Conservation (phyloP, 352 stramenopile species). For the Thraustochytrium striatum region DNA sequence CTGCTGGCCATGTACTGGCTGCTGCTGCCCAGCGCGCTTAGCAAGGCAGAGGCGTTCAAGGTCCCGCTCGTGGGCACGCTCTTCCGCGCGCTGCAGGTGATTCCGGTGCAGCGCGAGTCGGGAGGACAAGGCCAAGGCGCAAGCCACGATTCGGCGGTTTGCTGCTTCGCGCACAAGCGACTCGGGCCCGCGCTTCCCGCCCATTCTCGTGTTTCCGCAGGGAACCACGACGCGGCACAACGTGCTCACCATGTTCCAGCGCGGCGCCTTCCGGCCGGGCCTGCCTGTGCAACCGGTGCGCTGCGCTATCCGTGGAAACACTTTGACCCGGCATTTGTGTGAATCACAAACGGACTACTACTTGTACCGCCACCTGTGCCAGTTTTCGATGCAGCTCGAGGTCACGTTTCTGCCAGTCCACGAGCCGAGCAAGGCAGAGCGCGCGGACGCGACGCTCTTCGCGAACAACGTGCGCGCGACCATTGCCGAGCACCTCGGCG, state of each 20-base stretch:
- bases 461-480: constrained; percentile 49
- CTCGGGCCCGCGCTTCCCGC: constrained; percentile 8
- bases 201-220: constrained; percentile 55
- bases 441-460: constrained; percentile 46
- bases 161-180: constrained; percentile 4
- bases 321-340: too few species aligned
- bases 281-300: constrained; percentile 52
- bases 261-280: constrained; percentile 52
- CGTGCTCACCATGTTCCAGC: constrained; percentile 54
- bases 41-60: constrained; percentile 47
- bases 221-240: constrained; percentile 53
- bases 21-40: constrained; percentile 4
- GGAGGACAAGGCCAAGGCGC: constrained; percentile 11
- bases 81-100: constrained; percentile 45
- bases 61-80: constrained; percentile 24
- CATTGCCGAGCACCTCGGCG: neutral
- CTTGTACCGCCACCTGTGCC: constrained; percentile 43
- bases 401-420: constrained; percentile 50
- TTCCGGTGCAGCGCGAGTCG: constrained; percentile 38
- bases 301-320: too few species aligned
- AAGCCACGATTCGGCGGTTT: constrained; percentile 14
- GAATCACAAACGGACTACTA: constrained; percentile 42
- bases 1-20: constrained; percentile 45
- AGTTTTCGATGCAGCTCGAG: constrained; percentile 47
- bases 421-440: constrained; percentile 47